Base-by-base conservation (phyloP, 2,329 filamentous ascomycete genomes). In the Neocatenulostroma microsporum region DNA sequence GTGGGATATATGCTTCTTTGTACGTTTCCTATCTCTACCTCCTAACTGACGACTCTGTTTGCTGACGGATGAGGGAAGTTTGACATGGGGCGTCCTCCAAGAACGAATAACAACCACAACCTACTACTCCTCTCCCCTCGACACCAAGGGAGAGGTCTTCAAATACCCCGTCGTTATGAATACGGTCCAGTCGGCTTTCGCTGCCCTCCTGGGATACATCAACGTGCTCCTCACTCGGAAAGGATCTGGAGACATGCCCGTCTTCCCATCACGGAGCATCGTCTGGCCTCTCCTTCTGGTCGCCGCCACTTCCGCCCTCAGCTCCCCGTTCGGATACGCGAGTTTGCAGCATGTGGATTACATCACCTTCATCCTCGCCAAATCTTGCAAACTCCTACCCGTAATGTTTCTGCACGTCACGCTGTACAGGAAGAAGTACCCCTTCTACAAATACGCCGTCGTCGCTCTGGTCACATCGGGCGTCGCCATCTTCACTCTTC, bases 391-490 rank as follows among this genome's bases (percentile, higher is more conserved):
- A 69, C 75, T 98, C 14, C 78, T 98, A n/a, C 91, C 91, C 3
- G 91, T 98, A 56, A 96, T 98, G 91, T 80, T 91, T 55, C 74
- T 98, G 26, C 89, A 98, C 68, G 77, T 96, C 55, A 89, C 87
- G 29, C 65, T 98, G 30, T 98, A 95, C 70, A 80, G 82, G 42
- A 83, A 82, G 55, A 73, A 80, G 31, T 98, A 95, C 62, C 89
- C 91, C 1, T 70, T 94, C 30, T 94, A 94, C 72, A 98, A 98
- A 68, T 98, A 98, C 67, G 73, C 84, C 27, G 91, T 98, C 41
- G 87, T 98, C 5, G 76, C 83, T 3, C 78, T 88, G 45, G 91
- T 98, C 10, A 98, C 91, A 1, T 73, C 82, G 6, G 91, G 91
- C 41, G 91, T 98, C 14, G 88, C 89, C 9, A 79, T 95, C 34